Percentiles rank a stretch among this genome's conserved stretches.
phyloP scores from a whole-genome alignment of 2,329 filamentous ascomycete species.

The Penicillium concentricum region DNA sequence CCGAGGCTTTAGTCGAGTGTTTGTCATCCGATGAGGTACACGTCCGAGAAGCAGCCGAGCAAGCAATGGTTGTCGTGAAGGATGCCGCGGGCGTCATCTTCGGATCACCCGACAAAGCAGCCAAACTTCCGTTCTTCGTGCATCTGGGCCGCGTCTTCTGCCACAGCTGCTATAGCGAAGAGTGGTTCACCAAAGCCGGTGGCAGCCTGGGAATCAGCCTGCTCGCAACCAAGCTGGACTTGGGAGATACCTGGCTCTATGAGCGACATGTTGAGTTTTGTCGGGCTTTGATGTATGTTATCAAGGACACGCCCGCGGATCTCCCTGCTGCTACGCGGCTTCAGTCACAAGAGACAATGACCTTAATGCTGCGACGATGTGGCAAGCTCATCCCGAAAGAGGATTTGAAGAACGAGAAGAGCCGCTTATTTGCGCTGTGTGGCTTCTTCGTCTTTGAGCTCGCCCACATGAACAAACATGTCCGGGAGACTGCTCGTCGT shows the following conservation, averaged over 20 bases:
- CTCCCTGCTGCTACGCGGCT: conserved; percentile 84
- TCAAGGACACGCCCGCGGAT: conserved; percentile 96
- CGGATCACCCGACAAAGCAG: conserved; percentile 68
- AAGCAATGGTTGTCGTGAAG: conserved; percentile 74
- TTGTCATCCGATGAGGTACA: conserved; percentile 78
- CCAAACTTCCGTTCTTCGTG: conserved; percentile 78
- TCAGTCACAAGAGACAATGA: conserved; percentile 78
- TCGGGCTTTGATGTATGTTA: conserved; percentile 89
- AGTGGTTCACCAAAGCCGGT: conserved; percentile 97
- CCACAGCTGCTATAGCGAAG: conserved; percentile 93
- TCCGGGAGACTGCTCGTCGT: conserved; percentile 80
- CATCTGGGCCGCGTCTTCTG: conserved; percentile 82
- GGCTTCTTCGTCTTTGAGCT: conserved; percentile 84
- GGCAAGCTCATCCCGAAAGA: conserved; percentile 78
- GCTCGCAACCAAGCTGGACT: conserved; percentile 76
- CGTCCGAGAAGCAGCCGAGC: conserved; percentile 79
- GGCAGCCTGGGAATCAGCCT: conserved; percentile 88
- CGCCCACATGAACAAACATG: conserved; percentile 92
- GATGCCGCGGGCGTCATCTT: conserved; percentile 76
- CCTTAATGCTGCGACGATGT: conserved; percentile 74
- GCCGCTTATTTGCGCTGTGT: conserved; percentile 72
- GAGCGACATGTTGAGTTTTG: conserved; percentile 84
- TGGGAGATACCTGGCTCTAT: conserved; percentile 80
- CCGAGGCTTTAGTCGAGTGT: conserved; percentile 86
- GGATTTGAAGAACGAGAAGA: conserved; percentile 67